Base-by-base conservation (phyloP, 2,329 filamentous ascomycete species). In the Hypocrella siamensis region DNA sequence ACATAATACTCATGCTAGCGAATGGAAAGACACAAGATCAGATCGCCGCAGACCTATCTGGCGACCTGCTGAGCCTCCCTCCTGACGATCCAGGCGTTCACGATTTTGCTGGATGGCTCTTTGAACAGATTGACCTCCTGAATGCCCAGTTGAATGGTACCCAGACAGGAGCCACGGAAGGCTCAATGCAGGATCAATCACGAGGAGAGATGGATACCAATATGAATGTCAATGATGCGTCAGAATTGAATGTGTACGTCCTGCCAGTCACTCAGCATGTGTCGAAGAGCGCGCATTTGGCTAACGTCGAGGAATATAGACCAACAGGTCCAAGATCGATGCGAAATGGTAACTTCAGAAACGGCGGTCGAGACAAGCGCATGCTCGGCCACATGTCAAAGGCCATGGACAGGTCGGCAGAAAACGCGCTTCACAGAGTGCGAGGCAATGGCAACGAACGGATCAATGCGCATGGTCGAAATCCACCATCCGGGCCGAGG, bases 241-340 rank as follows among this genome's bases (percentile, higher is more conserved):
- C 57, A 32, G 65, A 70, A 41, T 41, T 70, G 25, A 73, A 70
- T 51, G 70, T 64, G 69, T 79, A 71, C 46, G 74, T 64, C n/a
- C n/a, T n/a, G n/a, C n/a, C n/a, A n/a, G n/a, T n/a, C n/a, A n/a
- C n/a, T n/a, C n/a, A n/a, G n/a, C n/a, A n/a, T n/a, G n/a, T n/a
- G n/a, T n/a, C n/a, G n/a, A n/a, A n/a, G n/a, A n/a, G n/a, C n/a
- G n/a, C n/a, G n/a, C n/a, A n/a, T n/a, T n/a, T n/a, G n/a, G 14
- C 24, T 27, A 21, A 29, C 28, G 11, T 35, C 3, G 8, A 10
- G 25, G 10, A 32, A 4, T 25, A 17, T 6, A 94, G 88, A 48
- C 90, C 90, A 8, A 96, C 85, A 31, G 90, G 88, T 35, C 90
- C 90, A 14, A 90, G 86, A 53, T 85, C 86, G 21, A 93, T 96